Base-by-base conservation (phyloP, 768 basidiomycete species). In the Tubosaeta sp. region DNA sequence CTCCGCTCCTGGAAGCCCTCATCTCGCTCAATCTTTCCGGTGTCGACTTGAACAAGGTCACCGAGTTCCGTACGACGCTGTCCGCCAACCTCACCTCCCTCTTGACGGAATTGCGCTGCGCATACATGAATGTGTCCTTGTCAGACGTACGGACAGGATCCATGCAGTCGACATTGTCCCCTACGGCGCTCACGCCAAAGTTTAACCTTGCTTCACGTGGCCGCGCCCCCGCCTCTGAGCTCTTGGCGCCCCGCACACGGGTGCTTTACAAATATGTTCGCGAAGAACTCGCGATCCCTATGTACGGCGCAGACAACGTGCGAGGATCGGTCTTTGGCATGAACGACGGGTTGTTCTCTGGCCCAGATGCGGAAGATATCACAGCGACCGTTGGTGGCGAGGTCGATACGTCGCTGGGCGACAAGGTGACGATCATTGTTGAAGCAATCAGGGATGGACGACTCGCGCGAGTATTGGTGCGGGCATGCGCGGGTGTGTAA, bases 281-380 rank as follows among this genome's bases (percentile, higher is more conserved):
- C 32, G 53, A 79, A 19, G 78, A 76, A 8, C 72, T 93, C 27
- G 88, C 87, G n/a, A 80, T 92, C 54, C 73, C 74, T 58, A 92
- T 91, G 87, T 83, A 91, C 56, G 90, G 90, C 14, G 73, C 77
- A 8, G 87, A 89, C 59, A 93, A 93, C 62, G 74, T 83, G 54
- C 71, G 74, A 38, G 68, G 71, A 8, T 86, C 82, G 58, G 78
- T 72, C 55, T 78, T 79, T 48, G 86, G 88, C 8, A 75, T 85
- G 67, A 58, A 53, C 3, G 52, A 57, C 7, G 54, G 17, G 4
- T 22, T 5, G 16, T 12, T 52, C 9, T 17, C 47, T 2, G 52
- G 43, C 8, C 43, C 43, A 9, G 43, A 43, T 17, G 43, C 43
- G 14, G 43, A 82, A 11, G 76, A 82, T 11, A 83, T 85, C 1